These are phyloP conservation scores for Russula sp. DNA, from an alignment of 768 basidiomycete species.

Conservation along the genomic window DNA sequence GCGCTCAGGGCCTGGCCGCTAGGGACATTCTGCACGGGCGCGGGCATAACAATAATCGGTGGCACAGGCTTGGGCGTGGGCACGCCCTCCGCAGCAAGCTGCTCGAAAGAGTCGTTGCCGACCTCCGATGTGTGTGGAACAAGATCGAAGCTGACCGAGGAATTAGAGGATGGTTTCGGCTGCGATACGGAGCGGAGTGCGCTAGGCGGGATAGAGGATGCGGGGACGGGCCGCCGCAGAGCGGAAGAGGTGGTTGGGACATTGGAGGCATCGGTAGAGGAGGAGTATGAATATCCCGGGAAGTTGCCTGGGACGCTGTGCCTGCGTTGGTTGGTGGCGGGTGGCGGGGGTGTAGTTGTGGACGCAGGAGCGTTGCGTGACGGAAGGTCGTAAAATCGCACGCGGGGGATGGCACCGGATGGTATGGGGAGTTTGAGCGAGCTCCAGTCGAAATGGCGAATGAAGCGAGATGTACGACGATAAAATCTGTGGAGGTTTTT, in stretches of 20 bases:
- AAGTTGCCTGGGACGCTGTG: slow-evolving; percentile 25
- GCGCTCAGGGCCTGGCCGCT: background rate
- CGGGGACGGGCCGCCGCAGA: slow-evolving; percentile 22
- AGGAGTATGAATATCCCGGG: slow-evolving; percentile 18
- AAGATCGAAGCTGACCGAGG: slow-evolving; percentile 30
- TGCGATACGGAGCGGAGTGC: slow-evolving; percentile 20
- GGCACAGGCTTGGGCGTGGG: slow-evolving; percentile 20
- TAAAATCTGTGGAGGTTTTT: slow-evolving; percentile 35
- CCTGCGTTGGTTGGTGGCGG: slow-evolving; percentile 9
- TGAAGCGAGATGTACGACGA: slow-evolving; percentile 32
- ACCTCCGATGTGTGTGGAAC: slow-evolving; percentile 19
- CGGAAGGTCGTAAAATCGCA: slow-evolving; percentile 27
- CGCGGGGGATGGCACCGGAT: slow-evolving; percentile 31
- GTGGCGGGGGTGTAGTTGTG: background rate
- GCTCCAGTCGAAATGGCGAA: slow-evolving; percentile 27
- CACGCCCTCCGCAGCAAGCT: slow-evolving; percentile 4
- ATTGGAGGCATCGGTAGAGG: slow-evolving; percentile 20
- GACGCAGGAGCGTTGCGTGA: background rate
- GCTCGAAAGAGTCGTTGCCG: slow-evolving; percentile 20
- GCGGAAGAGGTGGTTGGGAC: background rate
- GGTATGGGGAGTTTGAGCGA: slow-evolving; percentile 30
- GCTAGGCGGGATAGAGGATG: slow-evolving; percentile 26
- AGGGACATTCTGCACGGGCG: background rate
- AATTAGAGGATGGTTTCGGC: slow-evolving; percentile 24
- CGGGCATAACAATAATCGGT: slow-evolving; percentile 23